Percentiles rank a stretch among this genome's conserved stretches.
These are phyloP conservation scores for Neoboletus magnificus DNA, from an alignment of 768 basidiomycete genomes.

Conservation along the genomic window DNA sequence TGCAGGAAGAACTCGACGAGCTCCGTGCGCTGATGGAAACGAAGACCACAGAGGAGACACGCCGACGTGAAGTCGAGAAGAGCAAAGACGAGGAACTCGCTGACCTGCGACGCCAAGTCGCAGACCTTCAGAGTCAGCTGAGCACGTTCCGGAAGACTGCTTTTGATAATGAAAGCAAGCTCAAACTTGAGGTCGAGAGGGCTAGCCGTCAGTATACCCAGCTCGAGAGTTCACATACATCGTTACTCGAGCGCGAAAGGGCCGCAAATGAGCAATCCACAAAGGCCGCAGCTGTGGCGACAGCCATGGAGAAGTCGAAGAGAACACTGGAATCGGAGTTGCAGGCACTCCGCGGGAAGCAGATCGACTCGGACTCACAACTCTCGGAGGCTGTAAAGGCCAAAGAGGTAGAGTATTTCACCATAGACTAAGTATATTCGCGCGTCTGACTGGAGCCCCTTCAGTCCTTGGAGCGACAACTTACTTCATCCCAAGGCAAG, in stretches of 20 bases:
- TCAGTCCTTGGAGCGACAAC: conserved; percentile 75
- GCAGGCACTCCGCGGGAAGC: conserved; percentile 61
- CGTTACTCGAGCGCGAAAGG: conserved; percentile 61
- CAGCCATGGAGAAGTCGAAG: conserved; percentile 67
- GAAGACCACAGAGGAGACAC: conserved; percentile 83
- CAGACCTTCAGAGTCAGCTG: conserved; percentile 63
- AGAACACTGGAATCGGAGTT: conserved; percentile 69
- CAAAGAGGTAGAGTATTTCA: conserved; percentile 64
- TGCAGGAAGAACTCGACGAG: conserved; percentile 83
- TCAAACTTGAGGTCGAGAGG: conserved; percentile 73
- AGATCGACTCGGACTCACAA: conserved; percentile 63
- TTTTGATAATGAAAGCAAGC: conserved; percentile 65
- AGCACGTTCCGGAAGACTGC: conserved; percentile 58
- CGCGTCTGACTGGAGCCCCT: background rate
- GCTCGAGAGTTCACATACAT: conserved; percentile 57
- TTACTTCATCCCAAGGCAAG: conserved; percentile 67
- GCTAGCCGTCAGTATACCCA: conserved; percentile 56
- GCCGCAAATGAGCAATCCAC: conserved; percentile 47
- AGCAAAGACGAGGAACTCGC: conserved; percentile 83
- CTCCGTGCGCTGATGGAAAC: conserved; percentile 80
- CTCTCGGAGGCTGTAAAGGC: conserved; percentile 56
- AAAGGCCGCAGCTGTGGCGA: conserved; percentile 45
- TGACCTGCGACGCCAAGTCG: conserved; percentile 62
- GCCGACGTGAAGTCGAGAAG: conserved; percentile 78
- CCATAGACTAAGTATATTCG: background rate